These are phyloP conservation scores for Stagonosporopsis cucurbitacearum DNA, from an alignment of 2,329 filamentous ascomycete species.

Conservation along the genomic window DNA sequence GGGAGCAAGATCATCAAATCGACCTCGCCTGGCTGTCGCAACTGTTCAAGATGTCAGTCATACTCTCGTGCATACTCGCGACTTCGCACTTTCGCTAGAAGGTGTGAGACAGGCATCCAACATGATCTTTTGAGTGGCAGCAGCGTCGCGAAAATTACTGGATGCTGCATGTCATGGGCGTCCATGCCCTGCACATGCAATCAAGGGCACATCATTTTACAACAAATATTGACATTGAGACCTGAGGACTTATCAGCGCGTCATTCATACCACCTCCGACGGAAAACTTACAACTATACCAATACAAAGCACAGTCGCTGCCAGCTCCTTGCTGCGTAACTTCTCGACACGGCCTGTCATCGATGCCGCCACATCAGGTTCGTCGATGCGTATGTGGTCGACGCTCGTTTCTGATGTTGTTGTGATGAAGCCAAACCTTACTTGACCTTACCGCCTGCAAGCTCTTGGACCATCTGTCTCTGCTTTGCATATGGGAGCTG, in stretches of 20 bases:
- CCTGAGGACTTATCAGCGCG: neutral
- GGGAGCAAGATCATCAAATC: neutral
- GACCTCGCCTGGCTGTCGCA: neutral
- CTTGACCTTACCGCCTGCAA: neutral
- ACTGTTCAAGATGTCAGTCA: neutral
- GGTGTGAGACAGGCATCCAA: neutral
- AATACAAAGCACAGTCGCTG: neutral
- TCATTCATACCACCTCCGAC: neutral
- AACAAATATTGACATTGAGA: neutral
- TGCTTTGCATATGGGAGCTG: neutral
- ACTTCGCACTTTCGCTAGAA: neutral
- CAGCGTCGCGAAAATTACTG: neutral
- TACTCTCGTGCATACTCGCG: neutral
- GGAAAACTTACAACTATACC: neutral
- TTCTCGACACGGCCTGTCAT: neutral
- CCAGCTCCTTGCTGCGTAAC: neutral
- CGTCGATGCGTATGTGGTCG: neutral
- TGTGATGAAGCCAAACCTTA: neutral
- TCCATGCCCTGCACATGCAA: neutral
- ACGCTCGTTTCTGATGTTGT: neutral
- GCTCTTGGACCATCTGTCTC: neutral
- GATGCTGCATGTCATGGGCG: neutral
- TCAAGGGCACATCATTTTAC: neutral
- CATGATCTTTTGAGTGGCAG: neutral
- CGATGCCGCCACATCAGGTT: neutral